Conservation (phyloP, 2,329 filamentous ascomycete genomes). For the Fusarium sarcochroum region DNA sequence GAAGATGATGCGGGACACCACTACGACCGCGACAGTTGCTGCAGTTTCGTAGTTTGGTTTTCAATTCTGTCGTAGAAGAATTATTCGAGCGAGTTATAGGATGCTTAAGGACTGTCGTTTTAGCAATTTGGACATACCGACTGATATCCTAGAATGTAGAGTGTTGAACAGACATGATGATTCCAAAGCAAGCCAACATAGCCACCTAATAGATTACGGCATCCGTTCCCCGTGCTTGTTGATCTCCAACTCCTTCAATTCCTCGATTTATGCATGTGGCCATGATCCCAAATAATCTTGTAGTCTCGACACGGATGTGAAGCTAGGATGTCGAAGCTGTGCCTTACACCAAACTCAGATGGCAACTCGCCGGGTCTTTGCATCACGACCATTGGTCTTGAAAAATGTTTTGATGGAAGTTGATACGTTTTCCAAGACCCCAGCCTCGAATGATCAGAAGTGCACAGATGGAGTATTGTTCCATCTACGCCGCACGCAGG, state of each 20-base stretch:
- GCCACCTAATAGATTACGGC: background rate
- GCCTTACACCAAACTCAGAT: conserved; percentile 10
- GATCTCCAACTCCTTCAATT: background rate
- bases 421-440: background rate
- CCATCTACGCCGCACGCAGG: background rate
- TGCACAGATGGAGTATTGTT: background rate
- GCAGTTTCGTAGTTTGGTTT: background rate
- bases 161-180: background rate
- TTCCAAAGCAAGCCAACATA: background rate
- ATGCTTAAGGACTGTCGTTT: background rate
- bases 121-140: background rate
- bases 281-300: background rate
- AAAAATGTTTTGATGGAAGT: background rate
- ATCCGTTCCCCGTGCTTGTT: background rate
- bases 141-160: background rate
- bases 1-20: background rate
- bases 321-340: background rate
- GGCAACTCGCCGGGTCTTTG: background rate
- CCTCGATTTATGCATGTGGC: background rate
- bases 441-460: background rate
- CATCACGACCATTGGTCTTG: background rate
- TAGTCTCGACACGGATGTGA: background rate
- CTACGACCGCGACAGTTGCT: background rate
- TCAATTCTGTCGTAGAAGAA: background rate
- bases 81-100: background rate